Evolutionary conservation across 352 stramenopile genomes (phyloP), one percentile per base, ranked within the genome.

Genomic region (Thraustochytrium sp.): DNA sequence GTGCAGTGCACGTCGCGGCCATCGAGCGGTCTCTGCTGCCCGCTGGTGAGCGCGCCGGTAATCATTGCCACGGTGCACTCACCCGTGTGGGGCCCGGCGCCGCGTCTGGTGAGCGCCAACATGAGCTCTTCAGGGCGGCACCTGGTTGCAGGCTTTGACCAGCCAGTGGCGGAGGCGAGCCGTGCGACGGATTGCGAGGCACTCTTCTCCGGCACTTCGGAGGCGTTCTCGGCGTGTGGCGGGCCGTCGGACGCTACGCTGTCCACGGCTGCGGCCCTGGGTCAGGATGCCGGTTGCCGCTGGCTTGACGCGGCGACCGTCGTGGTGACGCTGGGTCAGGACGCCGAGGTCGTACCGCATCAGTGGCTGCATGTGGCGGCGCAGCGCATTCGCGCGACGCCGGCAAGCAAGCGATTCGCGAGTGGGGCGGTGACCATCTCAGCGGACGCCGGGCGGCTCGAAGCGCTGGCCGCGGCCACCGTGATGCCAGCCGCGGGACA

Each of bases 41-140:
- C 74, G 13, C 37, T 68, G 8, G 53, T 82, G 26, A 76, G 37
- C 2, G 38, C 36, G 34, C 74, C 74, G 49, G 36, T 40, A 16
- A 9, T 82, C 13, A 31, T 54, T 2, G 74, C 51, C 23, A 21
- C 23, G 2, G 74, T 82, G 11, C 21, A 51, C 16, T 42, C 65
- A 9, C 21, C 21, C 29, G 31, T 44, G 2, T 73, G 74, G 74
- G 51, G 38, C 23, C 34, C 31, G 8, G 37, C 74, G 37, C 74
- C 74, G 3, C 29, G 9, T 11, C 31, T 82, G 0, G 38, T 51
- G 37, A 31, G 16, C 36, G 74, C 29, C 16, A 82, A 82, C 46
- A 73, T 82, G 74, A 76, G 18, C 21, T 31, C 49, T 0, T 54
- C 74, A 8, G 74, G 74, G 21, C 49, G 53, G 5, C 74, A 82